Percentiles rank a stretch among this genome's conserved stretches.
These are phyloP conservation scores for Trichoderma citrinoviride DNA, from an alignment of 2,329 filamentous ascomycete genomes.

Conservation along the genomic window DNA sequence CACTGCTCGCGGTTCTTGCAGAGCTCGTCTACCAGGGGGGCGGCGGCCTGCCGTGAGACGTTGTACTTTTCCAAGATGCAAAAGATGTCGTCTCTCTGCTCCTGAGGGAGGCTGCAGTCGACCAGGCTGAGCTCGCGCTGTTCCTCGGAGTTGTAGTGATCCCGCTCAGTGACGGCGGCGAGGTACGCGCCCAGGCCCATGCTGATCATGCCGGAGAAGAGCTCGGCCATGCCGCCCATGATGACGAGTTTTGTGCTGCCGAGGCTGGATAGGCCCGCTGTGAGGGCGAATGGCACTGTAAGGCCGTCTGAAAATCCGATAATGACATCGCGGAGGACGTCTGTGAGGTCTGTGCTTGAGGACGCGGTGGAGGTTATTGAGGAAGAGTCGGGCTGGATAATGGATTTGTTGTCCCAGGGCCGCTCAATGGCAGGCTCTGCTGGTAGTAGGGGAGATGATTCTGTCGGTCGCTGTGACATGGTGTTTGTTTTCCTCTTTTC, in stretches of 20 bases:
- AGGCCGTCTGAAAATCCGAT: conserved; percentile 76
- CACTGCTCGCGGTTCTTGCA: conserved; percentile 47
- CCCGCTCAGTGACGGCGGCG: conserved; percentile 58
- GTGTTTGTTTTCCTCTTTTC: conserved; percentile 7
- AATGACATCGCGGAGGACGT: conserved; percentile 61
- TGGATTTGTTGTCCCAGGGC: conserved; percentile 29
- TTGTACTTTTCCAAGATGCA: conserved; percentile 51
- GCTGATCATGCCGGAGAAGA: conserved; percentile 71
- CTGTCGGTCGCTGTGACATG: conserved; percentile 29
- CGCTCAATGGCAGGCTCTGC: conserved; percentile 34
- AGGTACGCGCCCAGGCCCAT: conserved; percentile 77
- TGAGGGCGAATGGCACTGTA: conserved; percentile 76
- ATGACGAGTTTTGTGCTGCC: conserved; percentile 66
- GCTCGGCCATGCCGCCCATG: conserved; percentile 69
- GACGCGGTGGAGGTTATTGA: conserved; percentile 25
- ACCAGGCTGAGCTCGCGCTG: conserved; percentile 43
- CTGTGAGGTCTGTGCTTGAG: conserved; percentile 37
- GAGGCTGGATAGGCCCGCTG: conserved; percentile 66
- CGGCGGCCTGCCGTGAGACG: conserved; percentile 43
- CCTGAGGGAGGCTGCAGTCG: conserved; percentile 42
- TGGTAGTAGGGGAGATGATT: conserved; percentile 35
- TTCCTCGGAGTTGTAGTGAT: conserved; percentile 50
- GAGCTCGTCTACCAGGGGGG: conserved; percentile 50
- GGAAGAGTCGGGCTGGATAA: conserved; percentile 26
- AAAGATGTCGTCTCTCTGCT: conserved; percentile 48